These are phyloP conservation scores for Agrocybe pediades DNA, from an alignment of 768 basidiomycete genomes.

Conservation along the genomic window DNA sequence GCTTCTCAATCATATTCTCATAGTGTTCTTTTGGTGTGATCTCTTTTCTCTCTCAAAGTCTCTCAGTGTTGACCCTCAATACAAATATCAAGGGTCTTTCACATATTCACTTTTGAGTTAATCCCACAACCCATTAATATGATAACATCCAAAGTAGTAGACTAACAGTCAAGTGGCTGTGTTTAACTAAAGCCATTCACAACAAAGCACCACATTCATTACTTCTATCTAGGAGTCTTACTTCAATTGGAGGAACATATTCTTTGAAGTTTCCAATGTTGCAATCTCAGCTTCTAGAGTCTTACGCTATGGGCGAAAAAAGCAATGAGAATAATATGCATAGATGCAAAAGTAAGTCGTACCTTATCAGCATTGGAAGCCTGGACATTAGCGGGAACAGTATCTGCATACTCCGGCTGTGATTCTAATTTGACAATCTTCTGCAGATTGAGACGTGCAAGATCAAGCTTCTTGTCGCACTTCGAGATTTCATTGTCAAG, in stretches of 20 bases:
- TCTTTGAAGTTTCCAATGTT: conserved; percentile 67
- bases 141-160: too few relatives aligned
- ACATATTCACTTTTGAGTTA: too few relatives aligned
- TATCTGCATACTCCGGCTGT: conserved; percentile 76
- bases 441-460: conserved; percentile 66
- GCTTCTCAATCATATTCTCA: too few relatives aligned
- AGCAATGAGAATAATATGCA: not conserved
- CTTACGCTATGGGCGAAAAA: conserved; percentile 50
- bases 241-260: conserved; percentile 75
- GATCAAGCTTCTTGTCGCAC: conserved; percentile 85
- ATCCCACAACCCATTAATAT: too few relatives aligned
- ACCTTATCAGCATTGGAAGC: conserved; percentile 83
- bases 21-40: too few relatives aligned
- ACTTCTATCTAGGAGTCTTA: conserved; percentile 26
- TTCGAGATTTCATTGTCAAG: conserved; percentile 86
- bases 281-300: conserved; percentile 80
- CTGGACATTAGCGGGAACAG: conserved; percentile 79
- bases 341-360: conserved; percentile 20
- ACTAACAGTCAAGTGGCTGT: too few relatives aligned
- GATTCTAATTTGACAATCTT: conserved; percentile 77
- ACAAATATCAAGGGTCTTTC: too few relatives aligned
- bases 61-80: too few relatives aligned
- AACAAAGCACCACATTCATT: too few relatives aligned
- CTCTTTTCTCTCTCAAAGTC: too few relatives aligned
- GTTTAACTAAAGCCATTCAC: too few relatives aligned